These are phyloP conservation scores for Rhexocercosporidium sp. DNA, from an alignment of 2,329 filamentous ascomycete species.

Conservation along the genomic window DNA sequence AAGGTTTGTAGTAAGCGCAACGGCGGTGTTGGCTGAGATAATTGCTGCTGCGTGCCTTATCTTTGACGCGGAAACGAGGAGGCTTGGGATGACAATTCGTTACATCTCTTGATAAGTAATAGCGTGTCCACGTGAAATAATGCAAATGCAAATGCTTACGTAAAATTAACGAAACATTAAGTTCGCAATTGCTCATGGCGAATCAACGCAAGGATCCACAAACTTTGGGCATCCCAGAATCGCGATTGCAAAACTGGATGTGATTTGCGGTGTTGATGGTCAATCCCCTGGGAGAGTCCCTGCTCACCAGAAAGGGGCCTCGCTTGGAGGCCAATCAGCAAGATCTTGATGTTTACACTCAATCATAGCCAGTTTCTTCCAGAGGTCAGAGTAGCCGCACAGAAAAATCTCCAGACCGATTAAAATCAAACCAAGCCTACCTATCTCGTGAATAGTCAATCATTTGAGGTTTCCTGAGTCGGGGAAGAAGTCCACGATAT, in stretches of 20 bases:
- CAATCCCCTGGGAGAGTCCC: not conserved
- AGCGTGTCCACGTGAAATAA: not conserved
- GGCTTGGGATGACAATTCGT: conserved; percentile 2
- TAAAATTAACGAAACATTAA: not conserved
- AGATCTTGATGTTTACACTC: not conserved
- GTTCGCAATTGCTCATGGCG: not conserved
- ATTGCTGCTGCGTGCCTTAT: not conserved
- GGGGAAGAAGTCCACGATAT: no score
- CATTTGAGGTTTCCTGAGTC: no score
- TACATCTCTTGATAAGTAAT: conserved; percentile 5
- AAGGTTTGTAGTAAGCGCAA: not conserved
- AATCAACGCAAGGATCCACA: not conserved
- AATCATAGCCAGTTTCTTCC: no score
- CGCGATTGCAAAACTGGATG: not conserved
- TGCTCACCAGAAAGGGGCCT: not conserved
- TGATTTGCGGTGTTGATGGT: not conserved
- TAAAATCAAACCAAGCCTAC: no score
- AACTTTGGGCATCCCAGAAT: not conserved
- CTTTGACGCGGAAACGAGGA: conserved; percentile 4
- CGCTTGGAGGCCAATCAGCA: not conserved
- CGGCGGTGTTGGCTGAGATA: not conserved
- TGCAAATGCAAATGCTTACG: not conserved
- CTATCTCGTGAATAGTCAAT: no score
- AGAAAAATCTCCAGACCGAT: no score
- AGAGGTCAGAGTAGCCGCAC: no score